phyloP scores from a whole-genome alignment of 2,329 filamentous ascomycete species.

The Rachicladosporium sp. region DNA sequence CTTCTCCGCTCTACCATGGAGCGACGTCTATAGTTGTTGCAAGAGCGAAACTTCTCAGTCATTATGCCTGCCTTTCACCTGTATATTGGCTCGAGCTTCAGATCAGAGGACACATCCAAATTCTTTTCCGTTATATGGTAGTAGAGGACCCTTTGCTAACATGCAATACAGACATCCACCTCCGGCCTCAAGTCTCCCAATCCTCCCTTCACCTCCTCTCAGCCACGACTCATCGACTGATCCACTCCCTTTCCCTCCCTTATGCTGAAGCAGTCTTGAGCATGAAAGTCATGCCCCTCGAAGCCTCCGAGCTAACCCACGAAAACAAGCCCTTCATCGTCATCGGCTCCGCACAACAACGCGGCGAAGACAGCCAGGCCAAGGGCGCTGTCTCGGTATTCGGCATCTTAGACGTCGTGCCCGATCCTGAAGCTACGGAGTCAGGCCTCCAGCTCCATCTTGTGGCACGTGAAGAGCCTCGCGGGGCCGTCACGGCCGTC shows the following conservation, averaged over 20 bases:
- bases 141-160: conserved; percentile 8
- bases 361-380: conserved; percentile 80
- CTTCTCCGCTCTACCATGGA: conserved; percentile 10
- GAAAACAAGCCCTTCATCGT: conserved; percentile 71
- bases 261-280: conserved; percentile 66
- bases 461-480: conserved; percentile 79
- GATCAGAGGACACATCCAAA: conserved; percentile 8
- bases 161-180: conserved; percentile 33
- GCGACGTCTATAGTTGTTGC: conserved; percentile 19
- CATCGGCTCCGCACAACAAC: conserved; percentile 74
- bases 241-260: conserved; percentile 65
- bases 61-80: not conserved
- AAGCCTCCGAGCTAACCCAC: conserved; percentile 82
- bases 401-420: conserved; percentile 83
- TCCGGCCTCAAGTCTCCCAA: conserved; percentile 56
- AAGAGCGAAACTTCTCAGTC: conserved; percentile 8
- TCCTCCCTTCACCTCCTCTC: conserved; percentile 69
- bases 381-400: conserved; percentile 81
- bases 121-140: not conserved
- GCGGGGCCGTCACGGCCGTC: conserved; percentile 79
- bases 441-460: conserved; percentile 77
- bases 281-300: conserved; percentile 71
- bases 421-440: conserved; percentile 72
- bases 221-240: conserved; percentile 61
- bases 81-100: conserved; percentile 4